Percentiles rank a stretch among this genome's conserved stretches.
These are phyloP conservation scores for Citrus glauca DNA, from an alignment of 345 rosid genomes.

Conservation along the genomic window DNA sequence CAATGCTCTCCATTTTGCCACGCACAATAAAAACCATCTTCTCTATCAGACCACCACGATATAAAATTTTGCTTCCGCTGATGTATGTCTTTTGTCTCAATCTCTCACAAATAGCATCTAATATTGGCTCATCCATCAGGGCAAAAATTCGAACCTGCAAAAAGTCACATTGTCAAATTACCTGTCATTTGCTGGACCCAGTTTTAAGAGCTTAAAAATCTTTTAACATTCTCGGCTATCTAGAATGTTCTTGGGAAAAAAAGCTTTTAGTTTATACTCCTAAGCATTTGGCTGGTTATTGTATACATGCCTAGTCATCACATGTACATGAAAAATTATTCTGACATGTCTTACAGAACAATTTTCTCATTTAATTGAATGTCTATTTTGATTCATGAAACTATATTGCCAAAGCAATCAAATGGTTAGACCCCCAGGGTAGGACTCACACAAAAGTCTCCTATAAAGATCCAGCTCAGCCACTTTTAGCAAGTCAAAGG, in stretches of 20 bases:
- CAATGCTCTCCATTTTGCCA: conserved; percentile 70
- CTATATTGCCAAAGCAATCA: not conserved
- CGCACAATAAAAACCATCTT: conserved; percentile 88
- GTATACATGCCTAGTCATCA: not conserved
- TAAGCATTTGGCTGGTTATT: not conserved
- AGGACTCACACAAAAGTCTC: not conserved
- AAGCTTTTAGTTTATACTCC: not conserved
- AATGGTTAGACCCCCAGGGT: not conserved
- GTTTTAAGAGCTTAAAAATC: not conserved
- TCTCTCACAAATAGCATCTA: conserved; percentile 74
- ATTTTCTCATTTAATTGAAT: not conserved
- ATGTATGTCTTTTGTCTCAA: conserved; percentile 69
- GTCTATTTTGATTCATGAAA: not conserved
- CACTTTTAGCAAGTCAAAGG: not conserved
- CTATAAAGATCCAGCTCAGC: not conserved
- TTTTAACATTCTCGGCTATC: not conserved
- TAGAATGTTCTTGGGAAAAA: not conserved
- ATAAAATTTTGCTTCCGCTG: conserved; percentile 53
- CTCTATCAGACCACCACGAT: conserved; percentile 54
- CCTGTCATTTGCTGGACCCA: not conserved
- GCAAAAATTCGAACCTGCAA: conserved; percentile 73
- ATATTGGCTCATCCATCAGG: conserved; percentile 61
- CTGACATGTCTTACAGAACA: not conserved
- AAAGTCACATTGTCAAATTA: conserved; percentile 1
- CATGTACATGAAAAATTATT: too few relatives aligned